Conservation (phyloP, 2,329 filamentous ascomycete species). For the Colletotrichum plurivorum region DNA sequence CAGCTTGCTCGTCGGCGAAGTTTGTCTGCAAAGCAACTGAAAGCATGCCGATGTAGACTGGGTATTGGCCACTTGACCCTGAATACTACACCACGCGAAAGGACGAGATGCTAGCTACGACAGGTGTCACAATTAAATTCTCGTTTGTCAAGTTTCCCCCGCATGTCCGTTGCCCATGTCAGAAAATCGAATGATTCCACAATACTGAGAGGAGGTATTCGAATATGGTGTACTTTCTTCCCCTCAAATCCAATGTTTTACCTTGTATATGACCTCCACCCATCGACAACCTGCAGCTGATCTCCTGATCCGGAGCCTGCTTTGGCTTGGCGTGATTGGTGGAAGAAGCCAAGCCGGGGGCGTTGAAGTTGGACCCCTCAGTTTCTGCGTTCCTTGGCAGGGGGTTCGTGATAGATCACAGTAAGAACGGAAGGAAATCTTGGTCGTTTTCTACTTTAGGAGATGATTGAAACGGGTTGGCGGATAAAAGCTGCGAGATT, state of each 20-base stretch:
- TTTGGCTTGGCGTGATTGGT: constrained; percentile 12
- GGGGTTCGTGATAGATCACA: neutral
- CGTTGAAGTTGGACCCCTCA: neutral
- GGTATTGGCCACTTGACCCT: no score
- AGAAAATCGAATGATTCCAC: no score
- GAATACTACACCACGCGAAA: no score
- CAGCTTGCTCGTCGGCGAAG: no score
- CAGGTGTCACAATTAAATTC: no score
- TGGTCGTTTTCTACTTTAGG: neutral
- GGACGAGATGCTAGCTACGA: no score
- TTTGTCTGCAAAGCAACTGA: no score
- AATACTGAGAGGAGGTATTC: no score
- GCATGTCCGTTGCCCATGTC: no score
- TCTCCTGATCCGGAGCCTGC: neutral
- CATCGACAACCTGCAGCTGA: neutral
- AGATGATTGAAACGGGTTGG: neutral
- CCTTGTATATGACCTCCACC: neutral
- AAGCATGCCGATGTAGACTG: no score
- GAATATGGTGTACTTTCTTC: no score
- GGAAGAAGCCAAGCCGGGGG: constrained; percentile 17
- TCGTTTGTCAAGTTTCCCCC: no score
- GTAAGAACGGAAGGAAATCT: neutral
- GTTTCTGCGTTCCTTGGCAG: neutral
- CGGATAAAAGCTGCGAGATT: neutral
- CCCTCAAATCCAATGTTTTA: neutral